These are phyloP conservation scores for Paraconiothyrium brasiliense DNA, from an alignment of 2,329 filamentous ascomycete species.

Conservation along the genomic window DNA sequence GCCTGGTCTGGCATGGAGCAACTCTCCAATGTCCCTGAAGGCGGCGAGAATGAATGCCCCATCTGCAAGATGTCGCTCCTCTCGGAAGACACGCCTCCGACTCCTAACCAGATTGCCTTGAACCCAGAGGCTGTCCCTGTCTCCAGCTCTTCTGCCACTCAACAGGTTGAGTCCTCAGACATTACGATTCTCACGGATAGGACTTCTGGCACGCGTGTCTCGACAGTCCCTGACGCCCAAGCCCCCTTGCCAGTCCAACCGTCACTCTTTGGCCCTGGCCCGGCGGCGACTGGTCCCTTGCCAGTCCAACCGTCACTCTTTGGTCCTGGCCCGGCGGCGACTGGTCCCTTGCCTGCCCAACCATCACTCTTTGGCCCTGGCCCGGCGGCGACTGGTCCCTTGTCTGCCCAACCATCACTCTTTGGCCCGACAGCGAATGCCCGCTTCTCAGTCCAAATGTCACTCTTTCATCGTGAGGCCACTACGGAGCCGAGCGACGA, in stretches of 20 bases:
- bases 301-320: too few species aligned
- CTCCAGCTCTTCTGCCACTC: background rate
- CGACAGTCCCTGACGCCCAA: background rate
- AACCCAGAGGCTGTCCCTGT: background rate
- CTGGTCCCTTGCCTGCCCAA: too few species aligned
- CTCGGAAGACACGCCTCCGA: background rate
- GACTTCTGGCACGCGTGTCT: background rate
- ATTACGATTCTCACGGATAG: background rate
- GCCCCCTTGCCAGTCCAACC: too few species aligned
- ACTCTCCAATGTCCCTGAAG: background rate
- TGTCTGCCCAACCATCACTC: too few species aligned
- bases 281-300: too few species aligned
- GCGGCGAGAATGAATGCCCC: background rate
- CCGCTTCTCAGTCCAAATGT: too few species aligned
- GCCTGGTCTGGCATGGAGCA: conserved; percentile 6
- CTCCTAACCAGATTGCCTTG: background rate
- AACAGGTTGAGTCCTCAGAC: background rate
- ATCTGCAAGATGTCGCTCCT: background rate
- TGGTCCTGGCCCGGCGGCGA: too few species aligned
- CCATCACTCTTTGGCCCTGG: too few species aligned
- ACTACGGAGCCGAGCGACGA: background rate
- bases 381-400: too few species aligned
- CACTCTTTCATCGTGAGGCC: too few species aligned
- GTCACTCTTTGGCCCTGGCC: too few species aligned
- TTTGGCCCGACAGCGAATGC: too few species aligned